Percentiles rank a stretch among this genome's conserved stretches.
Evolutionary conservation across 352 stramenopile genomes (phyloP).

Genomic region (Phytophthora foliorum): DNA sequence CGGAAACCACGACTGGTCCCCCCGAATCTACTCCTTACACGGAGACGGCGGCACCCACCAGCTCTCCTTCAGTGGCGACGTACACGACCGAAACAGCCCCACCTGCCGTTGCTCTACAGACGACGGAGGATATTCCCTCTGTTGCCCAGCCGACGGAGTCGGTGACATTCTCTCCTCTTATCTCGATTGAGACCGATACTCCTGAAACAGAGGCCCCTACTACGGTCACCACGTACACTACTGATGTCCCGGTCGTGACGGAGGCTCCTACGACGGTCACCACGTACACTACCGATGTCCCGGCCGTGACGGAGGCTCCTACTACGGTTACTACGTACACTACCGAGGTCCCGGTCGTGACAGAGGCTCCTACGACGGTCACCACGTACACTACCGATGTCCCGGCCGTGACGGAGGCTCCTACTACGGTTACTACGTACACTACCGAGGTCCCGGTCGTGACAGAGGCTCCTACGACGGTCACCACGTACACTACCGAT

Average conservation of each 20-base stretch:
- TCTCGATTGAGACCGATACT: conserved; percentile 20
- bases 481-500: not conserved
- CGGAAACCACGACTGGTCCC: not conserved
- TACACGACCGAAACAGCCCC: conserved; percentile 5
- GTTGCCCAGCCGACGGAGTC: conserved; percentile 3
- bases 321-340: conserved; percentile 2
- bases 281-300: not conserved
- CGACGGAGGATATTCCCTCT: not conserved
- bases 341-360: not conserved
- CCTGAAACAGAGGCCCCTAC: conserved; percentile 20
- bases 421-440: not conserved
- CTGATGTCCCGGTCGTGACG: conserved; percentile 2
- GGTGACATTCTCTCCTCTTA: conserved; percentile 13
- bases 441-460: not conserved
- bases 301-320: not conserved
- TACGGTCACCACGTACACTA: conserved; percentile 11
- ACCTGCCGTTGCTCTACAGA: not conserved
- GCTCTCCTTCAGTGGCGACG: not conserved
- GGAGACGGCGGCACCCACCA: not conserved
- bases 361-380: not conserved
- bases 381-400: not conserved
- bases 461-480: not conserved
- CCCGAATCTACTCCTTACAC: conserved; percentile 1
- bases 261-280: not conserved
- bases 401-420: conserved; percentile 2